A percentile compares a stretch with the other conserved stretches of the same genome.
These are phyloP conservation scores for Ophiostoma quercus DNA, from an alignment of 2,329 filamentous ascomycete species.

Conservation along the genomic window DNA sequence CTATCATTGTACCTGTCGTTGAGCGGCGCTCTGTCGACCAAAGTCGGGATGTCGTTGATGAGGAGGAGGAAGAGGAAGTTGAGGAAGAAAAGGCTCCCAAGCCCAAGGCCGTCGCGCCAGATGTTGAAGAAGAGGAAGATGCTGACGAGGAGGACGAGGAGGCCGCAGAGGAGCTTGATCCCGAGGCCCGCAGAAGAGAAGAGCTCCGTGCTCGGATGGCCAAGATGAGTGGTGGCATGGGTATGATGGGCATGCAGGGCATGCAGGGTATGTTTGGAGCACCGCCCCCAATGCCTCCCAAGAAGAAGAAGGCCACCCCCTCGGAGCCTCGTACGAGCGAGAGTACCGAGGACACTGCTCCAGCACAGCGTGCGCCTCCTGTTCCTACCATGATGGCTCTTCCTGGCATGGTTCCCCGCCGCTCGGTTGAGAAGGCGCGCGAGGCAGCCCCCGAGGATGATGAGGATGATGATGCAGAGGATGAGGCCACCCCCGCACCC, in stretches of 20 bases:
- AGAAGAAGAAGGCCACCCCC: slow-evolving; percentile 52
- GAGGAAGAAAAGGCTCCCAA: slow-evolving; percentile 6
- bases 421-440: slow-evolving; percentile 38
- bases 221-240: slow-evolving; percentile 97
- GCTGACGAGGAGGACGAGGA: slow-evolving; percentile 62
- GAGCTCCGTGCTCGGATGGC: slow-evolving; percentile 94
- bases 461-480: slow-evolving; percentile 36
- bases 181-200: slow-evolving; percentile 76
- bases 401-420: slow-evolving; percentile 63
- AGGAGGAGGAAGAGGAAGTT: slow-evolving; percentile 17
- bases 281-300: slow-evolving; percentile 43
- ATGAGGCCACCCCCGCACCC: slow-evolving; percentile 33
- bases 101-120: slow-evolving; percentile 3
- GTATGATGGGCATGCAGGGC: slow-evolving; percentile 74
- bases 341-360: slow-evolving; percentile 32
- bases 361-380: slow-evolving; percentile 46
- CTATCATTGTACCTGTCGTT: slow-evolving; percentile 20
- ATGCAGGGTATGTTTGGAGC: slow-evolving; percentile 91
- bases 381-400: slow-evolving; percentile 59
- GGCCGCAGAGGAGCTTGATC: slow-evolving; percentile 80
- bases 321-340: slow-evolving; percentile 42
- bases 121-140: slow-evolving; percentile 35
- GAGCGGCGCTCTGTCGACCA: slow-evolving; percentile 21
- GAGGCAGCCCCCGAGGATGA: slow-evolving; percentile 27
- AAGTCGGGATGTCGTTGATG: slow-evolving; percentile 1